Conservation (phyloP, 1,284 basidiomycete species). For the Malassezia equina region DNA sequence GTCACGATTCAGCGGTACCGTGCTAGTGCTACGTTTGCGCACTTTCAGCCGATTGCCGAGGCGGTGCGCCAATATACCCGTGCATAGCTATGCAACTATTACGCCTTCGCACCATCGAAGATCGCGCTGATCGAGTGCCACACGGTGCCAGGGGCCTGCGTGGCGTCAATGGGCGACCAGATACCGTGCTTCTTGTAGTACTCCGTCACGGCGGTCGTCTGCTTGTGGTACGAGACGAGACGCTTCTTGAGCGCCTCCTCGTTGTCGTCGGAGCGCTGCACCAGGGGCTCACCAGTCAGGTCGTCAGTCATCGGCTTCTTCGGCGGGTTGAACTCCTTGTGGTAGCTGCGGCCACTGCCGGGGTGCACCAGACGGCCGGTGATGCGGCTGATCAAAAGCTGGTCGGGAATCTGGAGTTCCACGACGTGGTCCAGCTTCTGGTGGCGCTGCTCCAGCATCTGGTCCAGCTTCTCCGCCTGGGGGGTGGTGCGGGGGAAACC, state of each 20-base stretch:
- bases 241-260: conserved; percentile 80
- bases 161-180: conserved; percentile 67
- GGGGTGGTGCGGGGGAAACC: conserved; percentile 95
- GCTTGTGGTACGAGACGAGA: conserved; percentile 72
- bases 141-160: conserved; percentile 79
- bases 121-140: conserved; percentile 65
- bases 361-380: conserved; percentile 90
- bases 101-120: conserved; percentile 28
- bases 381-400: conserved; percentile 89
- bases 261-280: conserved; percentile 51
- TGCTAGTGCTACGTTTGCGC: conserved; percentile 36
- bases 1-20: conserved; percentile 38
- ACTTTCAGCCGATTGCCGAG: conserved; percentile 37
- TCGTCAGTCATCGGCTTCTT: conserved; percentile 92
- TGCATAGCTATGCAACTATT: not conserved
- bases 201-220: conserved; percentile 90
- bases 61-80: conserved; percentile 20
- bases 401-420: conserved; percentile 84
- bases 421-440: conserved; percentile 79
- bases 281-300: conserved; percentile 84
- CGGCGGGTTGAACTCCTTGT: conserved; percentile 90
- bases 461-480: conserved; percentile 93
- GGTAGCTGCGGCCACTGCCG: conserved; percentile 78
- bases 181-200: conserved; percentile 81
- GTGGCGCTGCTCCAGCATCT: conserved; percentile 69